Evolutionary conservation across 2,329 filamentous ascomycete species (phyloP).

Genomic region (Calonectria ilicicola): DNA sequence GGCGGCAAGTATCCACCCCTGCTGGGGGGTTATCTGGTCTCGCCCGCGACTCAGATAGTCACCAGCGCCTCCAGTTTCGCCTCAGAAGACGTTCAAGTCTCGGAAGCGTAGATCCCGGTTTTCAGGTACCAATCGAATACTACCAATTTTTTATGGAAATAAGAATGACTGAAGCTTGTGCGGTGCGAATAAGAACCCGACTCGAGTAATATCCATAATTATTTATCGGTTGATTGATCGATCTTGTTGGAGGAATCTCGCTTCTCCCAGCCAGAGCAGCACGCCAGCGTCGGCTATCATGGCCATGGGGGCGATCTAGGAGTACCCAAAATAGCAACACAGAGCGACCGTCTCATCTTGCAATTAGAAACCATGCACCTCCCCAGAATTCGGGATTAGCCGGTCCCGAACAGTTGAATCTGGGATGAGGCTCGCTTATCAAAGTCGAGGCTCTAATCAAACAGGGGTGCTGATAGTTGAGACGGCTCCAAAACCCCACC

Average conservation of each 20-base stretch:
- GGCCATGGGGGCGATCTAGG: background rate
- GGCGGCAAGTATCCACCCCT: background rate
- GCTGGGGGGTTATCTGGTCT: background rate
- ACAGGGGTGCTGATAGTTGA: slow-evolving; percentile 34
- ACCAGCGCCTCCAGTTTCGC: background rate
- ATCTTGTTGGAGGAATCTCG: background rate
- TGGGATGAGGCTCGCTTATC: slow-evolving; percentile 34
- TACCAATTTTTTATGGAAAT: background rate
- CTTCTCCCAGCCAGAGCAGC: background rate
- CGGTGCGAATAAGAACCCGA: background rate
- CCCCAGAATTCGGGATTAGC: slow-evolving; percentile 28
- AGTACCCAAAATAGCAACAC: background rate
- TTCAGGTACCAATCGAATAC: slow-evolving; percentile 3
- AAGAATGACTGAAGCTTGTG: background rate
- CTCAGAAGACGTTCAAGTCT: slow-evolving; percentile 31
- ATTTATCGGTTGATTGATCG: background rate
- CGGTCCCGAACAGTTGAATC: slow-evolving; percentile 32
- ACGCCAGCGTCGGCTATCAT: background rate
- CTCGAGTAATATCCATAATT: background rate
- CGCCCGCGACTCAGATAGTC: background rate
- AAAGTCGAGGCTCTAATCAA: slow-evolving; percentile 28
- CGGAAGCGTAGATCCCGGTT: slow-evolving; percentile 41
- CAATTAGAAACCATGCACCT: background rate
- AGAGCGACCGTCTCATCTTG: background rate
- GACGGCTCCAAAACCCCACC: slow-evolving; percentile 41